Conservation (phyloP, 2,329 filamentous ascomycete species). For the Diplocarpon rosae region DNA sequence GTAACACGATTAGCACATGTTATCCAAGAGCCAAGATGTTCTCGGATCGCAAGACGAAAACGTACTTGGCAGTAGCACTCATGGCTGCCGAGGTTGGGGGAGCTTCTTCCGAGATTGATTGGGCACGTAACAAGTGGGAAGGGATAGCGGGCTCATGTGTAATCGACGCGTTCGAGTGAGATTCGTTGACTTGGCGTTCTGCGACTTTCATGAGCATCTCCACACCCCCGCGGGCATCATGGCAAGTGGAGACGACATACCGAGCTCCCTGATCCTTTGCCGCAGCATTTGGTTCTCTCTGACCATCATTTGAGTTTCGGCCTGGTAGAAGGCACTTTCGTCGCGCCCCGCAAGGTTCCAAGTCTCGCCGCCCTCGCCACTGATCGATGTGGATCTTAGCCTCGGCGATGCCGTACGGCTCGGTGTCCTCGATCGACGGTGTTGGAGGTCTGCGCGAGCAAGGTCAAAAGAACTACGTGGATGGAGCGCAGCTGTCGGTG, state of each 20-base stretch:
- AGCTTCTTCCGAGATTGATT: constrained; percentile 23
- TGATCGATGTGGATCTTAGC: constrained; percentile 46
- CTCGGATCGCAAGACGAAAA: no score
- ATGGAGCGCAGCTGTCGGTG: constrained; percentile 30
- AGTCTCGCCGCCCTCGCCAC: constrained; percentile 45
- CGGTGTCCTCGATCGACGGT: constrained; percentile 46
- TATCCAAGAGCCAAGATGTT: no score
- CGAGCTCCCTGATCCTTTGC: constrained; percentile 61
- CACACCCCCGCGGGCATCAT: background rate
- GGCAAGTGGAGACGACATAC: constrained; percentile 32
- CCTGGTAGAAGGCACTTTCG: constrained; percentile 70
- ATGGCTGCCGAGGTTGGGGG: background rate
- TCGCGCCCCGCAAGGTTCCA: constrained; percentile 55
- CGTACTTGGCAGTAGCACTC: no score
- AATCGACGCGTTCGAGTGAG: constrained; percentile 22
- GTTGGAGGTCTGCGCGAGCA: constrained; percentile 40
- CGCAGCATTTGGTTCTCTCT: constrained; percentile 78
- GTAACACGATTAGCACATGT: background rate
- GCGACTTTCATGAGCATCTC: constrained; percentile 8
- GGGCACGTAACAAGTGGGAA: constrained; percentile 23
- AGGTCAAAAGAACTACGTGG: constrained; percentile 50
- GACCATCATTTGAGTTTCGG: constrained; percentile 66
- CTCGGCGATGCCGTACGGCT: constrained; percentile 45
- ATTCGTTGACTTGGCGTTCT: constrained; percentile 24
- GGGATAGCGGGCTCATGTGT: constrained; percentile 25